A percentile compares a stretch with the other conserved stretches of the same genome.
Conservation (phyloP, 768 basidiomycete species). For the Boletellus sp. region DNA sequence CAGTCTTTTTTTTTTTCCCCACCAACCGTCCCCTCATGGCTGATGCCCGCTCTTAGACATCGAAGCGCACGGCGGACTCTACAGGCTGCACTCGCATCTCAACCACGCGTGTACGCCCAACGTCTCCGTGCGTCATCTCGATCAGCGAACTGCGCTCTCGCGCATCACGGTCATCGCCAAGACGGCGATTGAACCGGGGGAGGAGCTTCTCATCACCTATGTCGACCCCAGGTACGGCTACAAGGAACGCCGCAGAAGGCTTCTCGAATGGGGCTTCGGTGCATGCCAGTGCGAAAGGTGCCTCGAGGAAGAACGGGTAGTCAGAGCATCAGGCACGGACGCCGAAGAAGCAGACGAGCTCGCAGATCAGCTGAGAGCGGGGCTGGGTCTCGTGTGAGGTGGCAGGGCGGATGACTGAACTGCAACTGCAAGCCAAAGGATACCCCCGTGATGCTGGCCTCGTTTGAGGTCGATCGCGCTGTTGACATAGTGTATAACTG, state of each 20-base stretch:
- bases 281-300: slow-evolving; percentile 69
- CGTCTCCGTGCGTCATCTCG: slow-evolving; percentile 71
- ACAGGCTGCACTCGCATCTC: slow-evolving; percentile 79
- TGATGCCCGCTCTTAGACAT: slow-evolving; percentile 46
- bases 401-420: not conserved
- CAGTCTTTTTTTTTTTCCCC: slow-evolving; percentile 25
- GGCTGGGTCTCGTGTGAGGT: slow-evolving; percentile 48
- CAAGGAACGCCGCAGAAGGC: slow-evolving; percentile 45
- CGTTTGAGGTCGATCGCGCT: too few species aligned
- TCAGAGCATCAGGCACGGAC: slow-evolving; percentile 7
- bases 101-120: slow-evolving; percentile 87
- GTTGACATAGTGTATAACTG: too few species aligned
- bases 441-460: too few species aligned
- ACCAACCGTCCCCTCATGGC: not conserved
- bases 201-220: slow-evolving; percentile 77
- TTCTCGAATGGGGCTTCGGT: slow-evolving; percentile 75
- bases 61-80: slow-evolving; percentile 84
- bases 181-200: slow-evolving; percentile 57
- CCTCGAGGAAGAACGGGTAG: slow-evolving; percentile 47
- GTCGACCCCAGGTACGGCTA: slow-evolving; percentile 53
- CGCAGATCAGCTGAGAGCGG: slow-evolving; percentile 59
- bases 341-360: slow-evolving; percentile 39
- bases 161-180: slow-evolving; percentile 76
- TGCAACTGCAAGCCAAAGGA: too few species aligned
- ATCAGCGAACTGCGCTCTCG: slow-evolving; percentile 62